Percentiles rank a stretch among this genome's conserved stretches.
These are phyloP conservation scores for Amylostereum chailletii DNA, from an alignment of 1,284 basidiomycete species.

Conservation along the genomic window DNA sequence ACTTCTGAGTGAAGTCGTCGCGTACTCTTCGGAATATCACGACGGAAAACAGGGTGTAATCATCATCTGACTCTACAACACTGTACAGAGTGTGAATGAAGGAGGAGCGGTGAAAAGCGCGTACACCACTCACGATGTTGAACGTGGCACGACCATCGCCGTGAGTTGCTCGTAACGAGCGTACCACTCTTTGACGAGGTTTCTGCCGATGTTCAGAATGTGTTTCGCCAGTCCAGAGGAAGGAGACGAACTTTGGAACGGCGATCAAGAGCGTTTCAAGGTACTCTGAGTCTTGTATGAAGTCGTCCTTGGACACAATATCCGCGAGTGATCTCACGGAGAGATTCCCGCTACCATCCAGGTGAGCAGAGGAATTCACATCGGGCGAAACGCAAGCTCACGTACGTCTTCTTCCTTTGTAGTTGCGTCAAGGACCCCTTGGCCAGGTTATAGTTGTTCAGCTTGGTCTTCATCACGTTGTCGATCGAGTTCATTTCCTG, in stretches of 20 bases:
- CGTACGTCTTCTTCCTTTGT: constrained; percentile 90
- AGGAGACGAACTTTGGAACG: constrained; percentile 72
- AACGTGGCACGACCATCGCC: constrained; percentile 93
- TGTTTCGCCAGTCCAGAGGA: background rate
- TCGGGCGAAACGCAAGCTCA: constrained; percentile 7
- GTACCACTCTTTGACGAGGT: constrained; percentile 83
- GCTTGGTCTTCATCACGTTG: constrained; percentile 82
- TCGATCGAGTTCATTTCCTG: constrained; percentile 90
- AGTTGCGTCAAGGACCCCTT: constrained; percentile 92
- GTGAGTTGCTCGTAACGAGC: constrained; percentile 84
- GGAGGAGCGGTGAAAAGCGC: too few relatives aligned
- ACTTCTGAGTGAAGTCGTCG: constrained; percentile 92
- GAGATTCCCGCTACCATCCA: constrained; percentile 73
- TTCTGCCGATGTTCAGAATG: constrained; percentile 33
- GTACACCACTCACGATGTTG: constrained; percentile 57
- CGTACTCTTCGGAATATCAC: constrained; percentile 89
- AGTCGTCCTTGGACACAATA: constrained; percentile 77
- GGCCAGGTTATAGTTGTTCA: constrained; percentile 88
- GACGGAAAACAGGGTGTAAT: constrained; percentile 82
- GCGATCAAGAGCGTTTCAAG: constrained; percentile 91
- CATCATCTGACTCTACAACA: constrained; percentile 75
- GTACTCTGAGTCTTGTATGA: constrained; percentile 86
- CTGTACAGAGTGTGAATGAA: constrained; percentile 22
- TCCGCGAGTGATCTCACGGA: constrained; percentile 84
- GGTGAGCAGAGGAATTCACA: constrained; percentile 4